These are phyloP conservation scores for Ceratocystis smalleyi DNA, from an alignment of 2,329 filamentous ascomycete species.

Conservation along the genomic window DNA sequence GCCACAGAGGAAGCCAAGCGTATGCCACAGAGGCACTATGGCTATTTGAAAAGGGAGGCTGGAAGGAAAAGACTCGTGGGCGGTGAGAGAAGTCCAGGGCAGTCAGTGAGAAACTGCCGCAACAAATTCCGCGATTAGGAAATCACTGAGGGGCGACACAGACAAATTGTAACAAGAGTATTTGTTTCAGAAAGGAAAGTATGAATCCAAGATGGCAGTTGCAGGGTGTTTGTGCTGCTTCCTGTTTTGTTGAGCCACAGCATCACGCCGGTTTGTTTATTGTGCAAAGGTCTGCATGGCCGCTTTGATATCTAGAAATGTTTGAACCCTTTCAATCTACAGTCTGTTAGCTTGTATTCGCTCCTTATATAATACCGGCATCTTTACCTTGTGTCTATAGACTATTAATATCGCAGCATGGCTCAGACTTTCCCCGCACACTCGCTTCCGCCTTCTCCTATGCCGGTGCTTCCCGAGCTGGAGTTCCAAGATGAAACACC, in stretches of 20 bases:
- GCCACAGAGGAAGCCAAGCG: slow-evolving; percentile 64
- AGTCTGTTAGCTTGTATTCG: not conserved
- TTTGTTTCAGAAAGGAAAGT: not conserved
- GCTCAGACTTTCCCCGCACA: not conserved
- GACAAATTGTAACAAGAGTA: not conserved
- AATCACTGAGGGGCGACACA: not conserved
- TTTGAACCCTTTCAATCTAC: not conserved
- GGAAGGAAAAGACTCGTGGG: slow-evolving; percentile 48
- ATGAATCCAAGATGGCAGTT: too few species aligned
- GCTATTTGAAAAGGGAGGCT: slow-evolving; percentile 60
- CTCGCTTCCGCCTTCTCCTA: not conserved
- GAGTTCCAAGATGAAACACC: not conserved
- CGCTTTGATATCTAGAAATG: not conserved
- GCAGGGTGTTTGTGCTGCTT: not conserved
- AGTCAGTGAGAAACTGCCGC: not conserved
- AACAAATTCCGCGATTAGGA: not conserved
- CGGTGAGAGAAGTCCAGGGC: slow-evolving; percentile 22
- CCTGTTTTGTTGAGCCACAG: not conserved
- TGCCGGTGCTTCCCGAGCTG: not conserved
- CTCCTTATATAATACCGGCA: slow-evolving; percentile 5
- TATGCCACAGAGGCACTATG: slow-evolving; percentile 84
- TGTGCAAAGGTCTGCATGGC: not conserved
- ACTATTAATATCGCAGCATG: not conserved
- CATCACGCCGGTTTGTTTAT: not conserved
- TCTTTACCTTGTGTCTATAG: not conserved